Conservation (phyloP, 768 basidiomycete species). For the Tricholomella constricta region DNA sequence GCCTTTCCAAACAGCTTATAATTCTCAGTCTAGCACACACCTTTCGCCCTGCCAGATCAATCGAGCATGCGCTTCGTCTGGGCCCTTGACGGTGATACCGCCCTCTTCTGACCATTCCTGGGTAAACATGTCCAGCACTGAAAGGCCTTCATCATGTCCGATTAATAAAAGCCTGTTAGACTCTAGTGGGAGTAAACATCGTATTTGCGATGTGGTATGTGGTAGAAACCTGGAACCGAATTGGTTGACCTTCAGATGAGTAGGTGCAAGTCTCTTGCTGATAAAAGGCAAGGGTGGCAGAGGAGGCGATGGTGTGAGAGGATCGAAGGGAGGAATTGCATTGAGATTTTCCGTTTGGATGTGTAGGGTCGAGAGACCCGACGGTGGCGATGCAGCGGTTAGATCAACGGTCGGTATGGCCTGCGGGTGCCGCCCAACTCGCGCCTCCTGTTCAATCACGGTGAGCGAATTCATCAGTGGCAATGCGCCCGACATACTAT, state of each 20-base stretch:
- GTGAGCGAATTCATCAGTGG: not conserved
- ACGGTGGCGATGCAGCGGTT: constrained; percentile 12
- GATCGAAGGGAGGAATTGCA: constrained; percentile 26
- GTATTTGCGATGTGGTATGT: constrained; percentile 73
- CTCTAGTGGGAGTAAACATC: constrained; percentile 71
- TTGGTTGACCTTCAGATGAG: constrained; percentile 67
- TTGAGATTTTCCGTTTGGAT: constrained; percentile 47
- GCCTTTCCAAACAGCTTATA: not conserved
- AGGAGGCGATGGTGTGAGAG: constrained; percentile 30
- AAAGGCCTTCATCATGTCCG: constrained; percentile 79
- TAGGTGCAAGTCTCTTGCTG: constrained; percentile 56
- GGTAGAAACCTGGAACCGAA: constrained; percentile 88
- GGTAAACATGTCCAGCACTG: constrained; percentile 83
- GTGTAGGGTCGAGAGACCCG: constrained; percentile 23
- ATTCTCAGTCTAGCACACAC: constrained; percentile 38
- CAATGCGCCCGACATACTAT: constrained; percentile 18
- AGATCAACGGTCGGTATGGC: constrained; percentile 5
- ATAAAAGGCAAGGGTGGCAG: constrained; percentile 44
- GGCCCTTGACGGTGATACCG: constrained; percentile 53
- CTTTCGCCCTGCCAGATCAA: constrained; percentile 79
- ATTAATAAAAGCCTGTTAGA: constrained; percentile 70
- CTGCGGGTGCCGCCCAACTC: constrained; percentile 6
- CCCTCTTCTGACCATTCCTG: constrained; percentile 64
- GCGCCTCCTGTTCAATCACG: not conserved
- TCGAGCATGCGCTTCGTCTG: constrained; percentile 68